Evolutionary conservation across 495 filamentous ascomycete species (phyloP).

Genomic region (Trichoderma virens): DNA sequence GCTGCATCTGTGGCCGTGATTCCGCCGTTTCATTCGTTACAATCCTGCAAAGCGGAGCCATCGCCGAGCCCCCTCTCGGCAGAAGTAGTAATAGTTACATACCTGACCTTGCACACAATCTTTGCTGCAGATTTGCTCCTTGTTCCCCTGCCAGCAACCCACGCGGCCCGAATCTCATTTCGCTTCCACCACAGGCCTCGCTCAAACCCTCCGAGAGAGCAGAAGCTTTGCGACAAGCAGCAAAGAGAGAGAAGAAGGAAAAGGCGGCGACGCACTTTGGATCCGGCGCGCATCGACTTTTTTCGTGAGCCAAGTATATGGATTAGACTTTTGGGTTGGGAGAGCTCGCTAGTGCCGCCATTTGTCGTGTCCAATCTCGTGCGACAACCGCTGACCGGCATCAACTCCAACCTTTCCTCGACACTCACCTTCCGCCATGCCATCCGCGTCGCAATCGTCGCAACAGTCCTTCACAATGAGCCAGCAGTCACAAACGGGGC

Average conservation of each 20-base stretch:
- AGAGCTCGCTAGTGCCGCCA: background rate
- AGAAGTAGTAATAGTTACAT: background rate
- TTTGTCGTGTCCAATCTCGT: background rate
- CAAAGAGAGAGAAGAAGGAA: background rate
- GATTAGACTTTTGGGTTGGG: background rate
- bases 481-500: constrained; percentile 30
- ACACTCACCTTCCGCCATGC: constrained; percentile 29
- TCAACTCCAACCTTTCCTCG: constrained; percentile 19
- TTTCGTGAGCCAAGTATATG: background rate
- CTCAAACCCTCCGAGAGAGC: background rate
- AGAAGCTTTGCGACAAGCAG: background rate
- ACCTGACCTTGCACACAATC: background rate
- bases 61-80: background rate
- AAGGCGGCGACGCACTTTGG: background rate
- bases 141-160: background rate
- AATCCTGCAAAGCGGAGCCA: constrained; percentile 3
- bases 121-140: constrained; percentile 3
- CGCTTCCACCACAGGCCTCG: background rate
- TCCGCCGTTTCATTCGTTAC: background rate
- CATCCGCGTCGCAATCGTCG: constrained; percentile 31
- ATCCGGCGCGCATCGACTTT: background rate
- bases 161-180: background rate
- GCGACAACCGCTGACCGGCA: background rate
- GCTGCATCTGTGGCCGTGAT: background rate
- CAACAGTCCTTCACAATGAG: constrained; percentile 46